Percentiles rank a stretch among this genome's conserved stretches.
phyloP scores from a whole-genome alignment of 2,329 filamentous ascomycete species.

The Chaetomium olivaceum region DNA sequence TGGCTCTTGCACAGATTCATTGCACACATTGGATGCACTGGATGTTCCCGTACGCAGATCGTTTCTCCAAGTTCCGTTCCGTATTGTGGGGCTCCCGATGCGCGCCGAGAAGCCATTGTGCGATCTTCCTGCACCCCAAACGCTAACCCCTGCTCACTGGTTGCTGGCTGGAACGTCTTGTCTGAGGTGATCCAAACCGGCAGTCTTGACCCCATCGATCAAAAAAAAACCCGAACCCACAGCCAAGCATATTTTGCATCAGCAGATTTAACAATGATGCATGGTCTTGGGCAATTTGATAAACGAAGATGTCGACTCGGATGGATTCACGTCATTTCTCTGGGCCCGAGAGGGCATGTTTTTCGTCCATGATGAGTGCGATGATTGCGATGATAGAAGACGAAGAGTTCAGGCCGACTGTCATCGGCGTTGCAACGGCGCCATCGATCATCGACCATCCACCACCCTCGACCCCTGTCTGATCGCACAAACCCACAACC shows the following conservation, averaged over 20 bases:
- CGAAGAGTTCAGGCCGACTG: background rate
- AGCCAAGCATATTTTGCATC: background rate
- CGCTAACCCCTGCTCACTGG: background rate
- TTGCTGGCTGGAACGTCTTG: background rate
- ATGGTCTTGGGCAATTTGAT: no score
- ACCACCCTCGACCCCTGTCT: background rate
- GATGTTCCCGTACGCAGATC: background rate
- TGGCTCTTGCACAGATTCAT: background rate
- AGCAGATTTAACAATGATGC: no score
- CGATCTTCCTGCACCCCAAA: background rate
- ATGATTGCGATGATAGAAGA: background rate
- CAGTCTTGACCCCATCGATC: background rate
- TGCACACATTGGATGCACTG: background rate
- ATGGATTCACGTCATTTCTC: background rate
- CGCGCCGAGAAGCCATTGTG: background rate
- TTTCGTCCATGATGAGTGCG: no score
- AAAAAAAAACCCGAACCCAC: background rate
- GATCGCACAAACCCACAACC: conserved; percentile 1
- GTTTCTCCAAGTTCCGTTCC: background rate
- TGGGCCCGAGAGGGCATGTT: background rate
- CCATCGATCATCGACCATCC: no score
- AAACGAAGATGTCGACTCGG: background rate
- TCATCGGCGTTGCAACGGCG: background rate
- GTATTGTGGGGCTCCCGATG: background rate
- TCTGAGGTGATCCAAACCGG: conserved; percentile 4